Percentiles rank a stretch among this genome's conserved stretches.
Conservation (phyloP, 371 early-diverging fungal species). For the Mucor circinelloides region DNA sequence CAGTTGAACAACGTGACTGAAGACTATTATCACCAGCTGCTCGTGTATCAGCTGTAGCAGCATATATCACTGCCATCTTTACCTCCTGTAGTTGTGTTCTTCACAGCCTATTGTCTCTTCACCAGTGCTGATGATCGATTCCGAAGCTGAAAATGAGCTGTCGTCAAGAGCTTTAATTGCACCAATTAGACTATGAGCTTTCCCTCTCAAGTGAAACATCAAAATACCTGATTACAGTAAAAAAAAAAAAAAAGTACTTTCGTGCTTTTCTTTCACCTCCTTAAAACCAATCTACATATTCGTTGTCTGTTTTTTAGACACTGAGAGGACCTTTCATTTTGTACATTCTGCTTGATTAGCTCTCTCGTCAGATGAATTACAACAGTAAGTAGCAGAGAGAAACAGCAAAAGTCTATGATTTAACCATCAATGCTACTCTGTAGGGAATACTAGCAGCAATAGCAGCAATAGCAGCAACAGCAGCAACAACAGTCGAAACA, state of each 20-base stretch:
- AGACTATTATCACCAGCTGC: neutral
- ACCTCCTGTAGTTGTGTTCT: neutral
- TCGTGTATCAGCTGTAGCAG: neutral
- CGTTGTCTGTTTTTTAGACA: neutral
- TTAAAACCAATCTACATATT: too few relatives aligned
- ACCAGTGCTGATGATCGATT: slow-evolving; percentile 12
- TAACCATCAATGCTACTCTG: neutral
- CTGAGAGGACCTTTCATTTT: too few relatives aligned
- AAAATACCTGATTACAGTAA: neutral
- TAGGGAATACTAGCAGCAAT: neutral
- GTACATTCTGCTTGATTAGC: too few relatives aligned
- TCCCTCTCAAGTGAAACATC: neutral
- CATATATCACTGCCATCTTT: neutral
- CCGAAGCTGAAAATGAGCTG: slow-evolving; percentile 9
- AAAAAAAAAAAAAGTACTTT: neutral
- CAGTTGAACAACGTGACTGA: slow-evolving; percentile 33
- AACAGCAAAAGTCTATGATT: too few relatives aligned
- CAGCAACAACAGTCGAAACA: neutral
- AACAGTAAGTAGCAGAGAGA: too few relatives aligned
- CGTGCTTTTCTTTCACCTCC: neutral
- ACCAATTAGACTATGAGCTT: neutral
- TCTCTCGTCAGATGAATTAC: too few relatives aligned
- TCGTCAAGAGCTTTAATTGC: slow-evolving; percentile 3
- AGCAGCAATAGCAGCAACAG: neutral
- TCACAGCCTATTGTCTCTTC: neutral